Percentiles rank a stretch among this genome's conserved stretches.
Conservation (phyloP, 768 basidiomycete genomes). For the Lactarius evosmus region DNA sequence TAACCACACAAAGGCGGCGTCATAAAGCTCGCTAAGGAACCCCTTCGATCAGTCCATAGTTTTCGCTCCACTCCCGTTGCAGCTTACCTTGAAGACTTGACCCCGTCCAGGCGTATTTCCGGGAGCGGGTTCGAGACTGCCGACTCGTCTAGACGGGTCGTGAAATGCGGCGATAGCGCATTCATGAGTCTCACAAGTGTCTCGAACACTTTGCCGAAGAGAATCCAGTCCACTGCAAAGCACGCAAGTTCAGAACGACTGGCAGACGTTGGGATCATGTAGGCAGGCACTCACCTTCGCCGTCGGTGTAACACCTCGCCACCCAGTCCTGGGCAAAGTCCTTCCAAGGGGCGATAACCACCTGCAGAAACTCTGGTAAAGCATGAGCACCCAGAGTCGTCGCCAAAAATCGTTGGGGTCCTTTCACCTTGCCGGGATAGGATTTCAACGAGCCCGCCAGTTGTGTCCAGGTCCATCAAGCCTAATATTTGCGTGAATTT, state of each 20-base stretch:
- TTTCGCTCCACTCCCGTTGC: background rate
- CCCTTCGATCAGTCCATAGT: background rate
- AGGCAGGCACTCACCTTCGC: constrained; percentile 44
- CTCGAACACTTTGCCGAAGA: constrained; percentile 48
- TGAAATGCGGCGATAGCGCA: constrained; percentile 34
- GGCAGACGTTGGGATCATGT: background rate
- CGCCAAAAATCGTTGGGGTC: background rate
- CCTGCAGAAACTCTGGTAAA: constrained; percentile 15
- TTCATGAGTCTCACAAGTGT: constrained; percentile 43
- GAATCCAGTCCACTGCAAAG: constrained; percentile 52
- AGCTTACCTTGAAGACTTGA: constrained; percentile 21
- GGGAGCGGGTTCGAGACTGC: constrained; percentile 23
- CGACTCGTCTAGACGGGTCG: constrained; percentile 34
- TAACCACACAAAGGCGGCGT: constrained; percentile 22
- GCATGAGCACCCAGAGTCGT: background rate
- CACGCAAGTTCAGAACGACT: background rate
- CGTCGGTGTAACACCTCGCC: constrained; percentile 33
- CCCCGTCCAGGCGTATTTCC: constrained; percentile 16
- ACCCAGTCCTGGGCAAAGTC: constrained; percentile 23
- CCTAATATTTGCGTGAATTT: constrained; percentile 48
- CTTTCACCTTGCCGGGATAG: constrained; percentile 46
- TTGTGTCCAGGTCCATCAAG: constrained; percentile 48
- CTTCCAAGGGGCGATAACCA: constrained; percentile 19
- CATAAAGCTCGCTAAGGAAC: constrained; percentile 17
- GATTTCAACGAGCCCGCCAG: constrained; percentile 52